A percentile compares a stretch with the other conserved stretches of the same genome.
Conservation (phyloP, 2,329 filamentous ascomycete genomes). For the Alternaria sp. region DNA sequence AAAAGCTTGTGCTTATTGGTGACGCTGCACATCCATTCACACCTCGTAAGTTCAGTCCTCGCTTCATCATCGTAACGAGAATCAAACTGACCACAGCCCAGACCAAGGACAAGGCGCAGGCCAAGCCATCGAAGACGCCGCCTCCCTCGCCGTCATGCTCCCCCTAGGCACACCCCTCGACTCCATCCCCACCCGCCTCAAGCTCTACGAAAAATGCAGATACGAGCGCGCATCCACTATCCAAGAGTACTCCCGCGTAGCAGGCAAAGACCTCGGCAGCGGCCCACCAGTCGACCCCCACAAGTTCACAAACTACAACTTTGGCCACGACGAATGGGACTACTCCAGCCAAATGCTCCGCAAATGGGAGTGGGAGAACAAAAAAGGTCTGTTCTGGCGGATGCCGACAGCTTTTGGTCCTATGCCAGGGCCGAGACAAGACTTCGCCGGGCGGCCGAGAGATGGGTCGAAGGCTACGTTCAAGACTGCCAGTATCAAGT, state of each 20-base stretch:
- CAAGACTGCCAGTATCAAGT: constrained; percentile 49
- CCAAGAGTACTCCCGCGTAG: constrained; percentile 63
- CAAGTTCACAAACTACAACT: constrained; percentile 59
- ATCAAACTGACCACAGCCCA: constrained; percentile 12
- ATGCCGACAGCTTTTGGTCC: constrained; percentile 53
- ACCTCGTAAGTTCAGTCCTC: constrained; percentile 54
- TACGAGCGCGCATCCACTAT: constrained; percentile 64
- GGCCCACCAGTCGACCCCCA: constrained; percentile 41
- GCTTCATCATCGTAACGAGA: too few relatives aligned
- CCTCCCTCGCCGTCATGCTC: constrained; percentile 64
- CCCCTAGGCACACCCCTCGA: constrained; percentile 51
- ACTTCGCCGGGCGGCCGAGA: constrained; percentile 26
- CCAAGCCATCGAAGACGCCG: constrained; percentile 71
- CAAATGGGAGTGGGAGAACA: constrained; percentile 58
- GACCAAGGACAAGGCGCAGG: constrained; percentile 68
- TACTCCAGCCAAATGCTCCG: constrained; percentile 59
- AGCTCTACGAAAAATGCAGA: constrained; percentile 65
- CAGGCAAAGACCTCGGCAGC: constrained; percentile 56
- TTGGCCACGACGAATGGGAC: constrained; percentile 66
- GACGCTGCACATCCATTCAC: constrained; percentile 74
- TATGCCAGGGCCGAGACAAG: constrained; percentile 50
- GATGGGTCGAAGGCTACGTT: constrained; percentile 40
- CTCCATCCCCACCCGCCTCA: constrained; percentile 62
- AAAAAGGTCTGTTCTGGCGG: constrained; percentile 44
- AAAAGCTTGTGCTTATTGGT: constrained; percentile 64